Conservation (phyloP, 805 yeast genomes). For the Candida peoriensis region DNA sequence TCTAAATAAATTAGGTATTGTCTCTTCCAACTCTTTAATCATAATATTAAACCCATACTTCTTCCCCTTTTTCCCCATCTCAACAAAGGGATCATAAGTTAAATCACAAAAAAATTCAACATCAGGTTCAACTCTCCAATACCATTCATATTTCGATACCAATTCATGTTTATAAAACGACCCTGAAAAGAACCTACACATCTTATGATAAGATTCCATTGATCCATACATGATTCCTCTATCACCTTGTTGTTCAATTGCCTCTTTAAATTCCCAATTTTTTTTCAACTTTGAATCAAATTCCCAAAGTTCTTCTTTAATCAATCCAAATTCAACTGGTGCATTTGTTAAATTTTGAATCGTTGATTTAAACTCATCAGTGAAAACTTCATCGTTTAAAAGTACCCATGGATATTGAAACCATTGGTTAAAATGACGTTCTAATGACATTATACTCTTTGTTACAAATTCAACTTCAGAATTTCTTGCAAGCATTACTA, state of each 20-base stretch:
- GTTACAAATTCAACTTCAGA: conserved; percentile 74
- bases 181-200: conserved; percentile 93
- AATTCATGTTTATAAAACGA: conserved; percentile 75
- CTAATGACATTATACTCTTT: conserved; percentile 67
- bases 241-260: conserved; percentile 73
- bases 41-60: conserved; percentile 82
- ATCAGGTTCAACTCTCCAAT: conserved; percentile 95
- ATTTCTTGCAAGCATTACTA: conserved; percentile 81
- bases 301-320: conserved; percentile 62
- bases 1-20: conserved; percentile 78
- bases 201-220: conserved; percentile 78
- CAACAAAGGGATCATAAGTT: conserved; percentile 84
- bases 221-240: conserved; percentile 80
- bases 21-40: conserved; percentile 71
- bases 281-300: conserved; percentile 40
- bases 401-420: conserved; percentile 90
- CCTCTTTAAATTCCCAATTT: conserved; percentile 38
- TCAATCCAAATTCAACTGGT: conserved; percentile 64
- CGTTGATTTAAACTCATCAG: conserved; percentile 51
- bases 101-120: conserved; percentile 87
- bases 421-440: conserved; percentile 91
- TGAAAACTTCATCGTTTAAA: conserved; percentile 74
- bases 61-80: conserved; percentile 66
- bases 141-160: conserved; percentile 74
- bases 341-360: conserved; percentile 53